A percentile compares a stretch with the other conserved stretches of the same genome.
Evolutionary conservation across 176 grass and related monocot genomes (phyloP).

Genomic region (Aegilops sharonensis): DNA sequence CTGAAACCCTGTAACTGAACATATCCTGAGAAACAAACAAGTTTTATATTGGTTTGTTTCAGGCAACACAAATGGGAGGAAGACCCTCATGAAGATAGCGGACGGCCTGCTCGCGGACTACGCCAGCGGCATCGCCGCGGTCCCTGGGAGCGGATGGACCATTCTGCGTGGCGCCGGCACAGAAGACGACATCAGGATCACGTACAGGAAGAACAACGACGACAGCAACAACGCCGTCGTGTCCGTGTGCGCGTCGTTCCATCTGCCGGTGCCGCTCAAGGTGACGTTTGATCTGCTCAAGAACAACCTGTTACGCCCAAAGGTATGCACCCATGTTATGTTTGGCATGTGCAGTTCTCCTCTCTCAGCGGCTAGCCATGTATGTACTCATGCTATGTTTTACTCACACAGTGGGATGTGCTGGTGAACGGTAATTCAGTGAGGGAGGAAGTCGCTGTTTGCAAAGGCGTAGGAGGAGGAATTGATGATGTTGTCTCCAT

Average conservation of each 20-base stretch:
- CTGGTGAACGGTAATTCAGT: conserved; percentile 32
- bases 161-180: conserved; percentile 31
- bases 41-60: not conserved
- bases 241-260: conserved; percentile 44
- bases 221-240: conserved; percentile 18
- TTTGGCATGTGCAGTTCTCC: not conserved
- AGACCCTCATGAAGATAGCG: conserved; percentile 44
- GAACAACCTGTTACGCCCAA: conserved; percentile 24
- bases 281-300: conserved; percentile 45
- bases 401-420: conserved; percentile 54
- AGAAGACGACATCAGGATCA: conserved; percentile 40
- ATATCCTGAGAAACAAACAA: not conserved
- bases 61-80: conserved; percentile 41
- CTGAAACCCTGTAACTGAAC: not conserved
- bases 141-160: conserved; percentile 29
- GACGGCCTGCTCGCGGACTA: conserved; percentile 45
- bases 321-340: conserved; percentile 14
- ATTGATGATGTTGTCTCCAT: conserved; percentile 50
- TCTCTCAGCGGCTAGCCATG: not conserved
- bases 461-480: conserved; percentile 18
- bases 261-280: conserved; percentile 32
- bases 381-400: not conserved
- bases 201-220: conserved; percentile 21
- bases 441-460: conserved; percentile 43
- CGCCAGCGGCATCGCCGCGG: conserved; percentile 26